Percentiles rank a stretch among this genome's conserved stretches.
Conservation (phyloP, 345 rosid species). For the Brassica incana region DNA sequence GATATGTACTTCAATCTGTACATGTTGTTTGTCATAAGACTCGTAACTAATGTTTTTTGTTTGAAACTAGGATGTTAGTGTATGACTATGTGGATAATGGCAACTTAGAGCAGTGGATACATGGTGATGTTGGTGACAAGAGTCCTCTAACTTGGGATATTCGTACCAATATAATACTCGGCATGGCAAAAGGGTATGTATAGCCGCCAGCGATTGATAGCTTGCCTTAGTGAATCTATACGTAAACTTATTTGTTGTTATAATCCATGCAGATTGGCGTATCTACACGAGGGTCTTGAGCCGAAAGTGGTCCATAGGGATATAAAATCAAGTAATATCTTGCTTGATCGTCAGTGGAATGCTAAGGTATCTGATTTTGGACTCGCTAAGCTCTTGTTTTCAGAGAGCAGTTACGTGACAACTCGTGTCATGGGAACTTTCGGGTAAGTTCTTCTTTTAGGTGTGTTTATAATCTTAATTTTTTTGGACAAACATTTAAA, state of each 20-base stretch:
- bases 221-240: background rate
- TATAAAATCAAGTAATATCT: slow-evolving; percentile 82
- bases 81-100: slow-evolving; percentile 87
- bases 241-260: background rate
- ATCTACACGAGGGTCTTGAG: slow-evolving; percentile 93
- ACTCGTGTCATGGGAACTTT: slow-evolving; percentile 98
- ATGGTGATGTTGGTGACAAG: slow-evolving; percentile 70
- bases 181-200: slow-evolving; percentile 81
- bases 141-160: slow-evolving; percentile 80
- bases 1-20: background rate
- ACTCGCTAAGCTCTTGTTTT: slow-evolving; percentile 80
- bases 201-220: background rate
- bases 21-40: background rate
- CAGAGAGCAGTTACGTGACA: slow-evolving; percentile 76
- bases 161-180: slow-evolving; percentile 69
- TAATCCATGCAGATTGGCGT: slow-evolving; percentile 55
- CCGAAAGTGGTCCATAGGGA: slow-evolving; percentile 96
- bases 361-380: slow-evolving; percentile 95
- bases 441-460: slow-evolving; percentile 50
- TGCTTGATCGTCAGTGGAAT: slow-evolving; percentile 90
- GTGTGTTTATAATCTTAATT: background rate
- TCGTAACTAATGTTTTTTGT: background rate
- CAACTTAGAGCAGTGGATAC: slow-evolving; percentile 83
- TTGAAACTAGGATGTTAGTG: slow-evolving; percentile 62
- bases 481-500: background rate